phyloP scores from a whole-genome alignment of 495 filamentous ascomycete genomes.

The Saxophila tyrrhenica region DNA sequence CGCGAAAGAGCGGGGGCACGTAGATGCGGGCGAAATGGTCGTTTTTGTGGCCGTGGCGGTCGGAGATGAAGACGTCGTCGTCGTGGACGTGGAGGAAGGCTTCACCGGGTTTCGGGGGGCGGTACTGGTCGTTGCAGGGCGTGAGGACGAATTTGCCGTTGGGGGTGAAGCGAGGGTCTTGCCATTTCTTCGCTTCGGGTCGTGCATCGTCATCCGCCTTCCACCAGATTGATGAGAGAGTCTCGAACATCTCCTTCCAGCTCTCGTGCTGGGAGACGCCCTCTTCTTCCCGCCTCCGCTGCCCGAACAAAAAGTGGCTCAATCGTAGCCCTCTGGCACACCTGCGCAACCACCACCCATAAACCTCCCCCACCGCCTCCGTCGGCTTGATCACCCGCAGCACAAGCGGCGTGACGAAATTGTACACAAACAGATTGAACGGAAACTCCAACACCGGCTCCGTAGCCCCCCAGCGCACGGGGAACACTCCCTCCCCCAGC shows the following conservation, averaged over 20 bases:
- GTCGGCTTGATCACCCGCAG: slow-evolving; percentile 74
- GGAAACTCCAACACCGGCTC: slow-evolving; percentile 90
- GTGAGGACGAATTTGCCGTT: slow-evolving; percentile 82
- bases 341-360: slow-evolving; percentile 90
- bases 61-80: slow-evolving; percentile 41
- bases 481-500: slow-evolving; percentile 57
- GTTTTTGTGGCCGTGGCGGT: slow-evolving; percentile 46
- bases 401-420: slow-evolving; percentile 81
- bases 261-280: slow-evolving; percentile 47
- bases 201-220: slow-evolving; percentile 24
- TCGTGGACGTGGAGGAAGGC: slow-evolving; percentile 79
- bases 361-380: slow-evolving; percentile 69
- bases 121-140: slow-evolving; percentile 84
- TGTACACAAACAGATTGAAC: slow-evolving; percentile 88
- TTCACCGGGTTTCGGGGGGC: slow-evolving; percentile 68
- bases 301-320: slow-evolving; percentile 85
- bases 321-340: slow-evolving; percentile 73
- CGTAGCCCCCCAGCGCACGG: slow-evolving; percentile 84
- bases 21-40: slow-evolving; percentile 72
- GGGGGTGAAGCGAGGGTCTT: slow-evolving; percentile 35
- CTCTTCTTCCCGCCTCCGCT: slow-evolving; percentile 70
- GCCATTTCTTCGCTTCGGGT: slow-evolving; percentile 31
- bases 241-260: slow-evolving; percentile 31
- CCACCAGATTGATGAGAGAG: slow-evolving; percentile 32
- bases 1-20: slow-evolving; percentile 72